Evolutionary conservation across 1,284 basidiomycete species (phyloP).

Genomic region (Cryptococcus deneoformans): DNA sequence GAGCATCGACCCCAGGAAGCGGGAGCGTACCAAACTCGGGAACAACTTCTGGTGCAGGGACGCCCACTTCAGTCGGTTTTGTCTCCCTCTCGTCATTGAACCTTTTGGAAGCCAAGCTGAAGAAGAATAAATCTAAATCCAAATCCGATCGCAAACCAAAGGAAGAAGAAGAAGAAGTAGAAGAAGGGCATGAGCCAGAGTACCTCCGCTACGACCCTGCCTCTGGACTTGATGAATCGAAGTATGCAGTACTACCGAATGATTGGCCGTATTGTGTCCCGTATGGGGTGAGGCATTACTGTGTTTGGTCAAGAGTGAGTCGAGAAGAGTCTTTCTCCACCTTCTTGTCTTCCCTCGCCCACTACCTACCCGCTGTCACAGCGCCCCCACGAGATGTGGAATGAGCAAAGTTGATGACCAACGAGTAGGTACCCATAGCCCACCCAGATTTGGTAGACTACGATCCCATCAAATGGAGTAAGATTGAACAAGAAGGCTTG

Average conservation of each 20-base stretch:
- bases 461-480: conserved; percentile 34
- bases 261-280: conserved; percentile 50
- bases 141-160: not conserved
- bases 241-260: conserved; percentile 44
- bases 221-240: conserved; percentile 27
- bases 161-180: conserved; percentile 9
- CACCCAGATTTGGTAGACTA: conserved; percentile 40
- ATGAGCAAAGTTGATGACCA: not conserved
- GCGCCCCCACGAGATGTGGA: not conserved
- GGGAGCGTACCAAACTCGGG: not conserved
- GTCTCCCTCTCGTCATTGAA: conserved; percentile 20
- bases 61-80: conserved; percentile 28
- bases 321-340: not conserved
- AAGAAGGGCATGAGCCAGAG: conserved; percentile 20
- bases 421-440: conserved; percentile 38
- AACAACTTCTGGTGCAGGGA: conserved; percentile 19
- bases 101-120: not conserved
- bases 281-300: conserved; percentile 43
- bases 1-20: too few species aligned
- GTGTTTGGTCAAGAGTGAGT: conserved; percentile 46
- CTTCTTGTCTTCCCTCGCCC: not conserved
- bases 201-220: conserved; percentile 26
- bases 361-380: not conserved
- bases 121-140: not conserved
- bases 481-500: conserved; percentile 38